phyloP scores from a whole-genome alignment of 257 asterid genomes.

The Nyctanthes arbortristis region DNA sequence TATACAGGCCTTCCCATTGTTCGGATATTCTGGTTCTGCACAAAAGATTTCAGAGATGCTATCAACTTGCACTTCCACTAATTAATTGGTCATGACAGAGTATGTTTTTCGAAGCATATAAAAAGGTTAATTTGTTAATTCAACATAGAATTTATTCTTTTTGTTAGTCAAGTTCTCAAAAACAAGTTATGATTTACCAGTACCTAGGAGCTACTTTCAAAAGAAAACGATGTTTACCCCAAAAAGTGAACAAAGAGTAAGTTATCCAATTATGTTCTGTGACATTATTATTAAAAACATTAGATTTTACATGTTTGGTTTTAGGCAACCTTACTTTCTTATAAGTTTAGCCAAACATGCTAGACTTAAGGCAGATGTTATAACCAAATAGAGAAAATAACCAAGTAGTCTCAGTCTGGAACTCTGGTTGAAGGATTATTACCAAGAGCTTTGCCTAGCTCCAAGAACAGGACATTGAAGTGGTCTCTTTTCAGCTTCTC shows the following conservation, averaged over 20 bases:
- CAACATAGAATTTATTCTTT: neutral
- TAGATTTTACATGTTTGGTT: too few relatives aligned
- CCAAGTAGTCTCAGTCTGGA: neutral
- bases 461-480: conserved; percentile 55
- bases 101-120: neutral
- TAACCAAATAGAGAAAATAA: neutral
- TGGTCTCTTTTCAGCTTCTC: conserved; percentile 70
- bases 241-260: neutral
- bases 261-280: neutral
- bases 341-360: neutral
- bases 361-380: neutral
- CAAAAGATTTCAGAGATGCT: neutral
- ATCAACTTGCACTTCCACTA: neutral
- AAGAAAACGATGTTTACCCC: neutral
- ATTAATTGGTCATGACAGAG: neutral
- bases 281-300: too few relatives aligned
- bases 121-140: too few relatives aligned
- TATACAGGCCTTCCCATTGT: conserved; percentile 61
- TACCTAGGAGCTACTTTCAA: neutral
- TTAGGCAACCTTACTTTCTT: neutral
- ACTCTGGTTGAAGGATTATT: conserved; percentile 16
- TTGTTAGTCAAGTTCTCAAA: neutral
- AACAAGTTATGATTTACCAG: neutral
- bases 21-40: conserved; percentile 45
- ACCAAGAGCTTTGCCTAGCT: conserved; percentile 57